Base-by-base conservation (phyloP, 768 basidiomycete species). In the Saitozyma podzolica region DNA sequence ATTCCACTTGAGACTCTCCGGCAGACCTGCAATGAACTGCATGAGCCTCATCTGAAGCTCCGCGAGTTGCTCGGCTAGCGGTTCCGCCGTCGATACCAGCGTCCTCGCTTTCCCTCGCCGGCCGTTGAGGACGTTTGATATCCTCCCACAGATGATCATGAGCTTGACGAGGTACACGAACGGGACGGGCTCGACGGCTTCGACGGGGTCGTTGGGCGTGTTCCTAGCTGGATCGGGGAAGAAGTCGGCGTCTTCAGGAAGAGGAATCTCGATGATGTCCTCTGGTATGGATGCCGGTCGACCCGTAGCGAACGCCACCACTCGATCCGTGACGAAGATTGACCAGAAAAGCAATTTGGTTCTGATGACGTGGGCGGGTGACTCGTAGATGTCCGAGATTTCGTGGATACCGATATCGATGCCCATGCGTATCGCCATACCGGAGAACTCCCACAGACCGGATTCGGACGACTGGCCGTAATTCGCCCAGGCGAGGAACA, bases 121-220 rank as follows among this genome's bases (percentile, higher is more conserved):
- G 10, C 76, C 78, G 56, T 79, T 79, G 10, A 79, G 56, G 9
- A 76, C 73, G 54, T 74, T 76, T 37, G 66, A 66, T 16, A 78
- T 76, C 40, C 77, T 57, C 14, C 77, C 77, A 58, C 69, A 70
- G 40, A 79, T 74, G 43, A 79, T 70, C 78, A 77, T 76, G 41
- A 79, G 66, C 54, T 72, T 70, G 11, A 76, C 70, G 14, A 74
- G 55, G 41, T 73, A 69, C 7, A 77, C 78, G 54, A 75, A 79
- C 0, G 78, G 78, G 16, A 75, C 59, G 9, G 74, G 74, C 50
- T 73, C 71, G 51, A 74, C 57, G 41, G 62, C 50, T 59, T 74
- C 68, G 16, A 20, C 13, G 2, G 58, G 50, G 54, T 40, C 43
- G 20, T 54, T 64, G 9, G 63, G 61, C 47, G 59, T 58, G 54